phyloP scores from a whole-genome alignment of 2,329 filamentous ascomycete species.

The Phaeomoniella chlamydospora region DNA sequence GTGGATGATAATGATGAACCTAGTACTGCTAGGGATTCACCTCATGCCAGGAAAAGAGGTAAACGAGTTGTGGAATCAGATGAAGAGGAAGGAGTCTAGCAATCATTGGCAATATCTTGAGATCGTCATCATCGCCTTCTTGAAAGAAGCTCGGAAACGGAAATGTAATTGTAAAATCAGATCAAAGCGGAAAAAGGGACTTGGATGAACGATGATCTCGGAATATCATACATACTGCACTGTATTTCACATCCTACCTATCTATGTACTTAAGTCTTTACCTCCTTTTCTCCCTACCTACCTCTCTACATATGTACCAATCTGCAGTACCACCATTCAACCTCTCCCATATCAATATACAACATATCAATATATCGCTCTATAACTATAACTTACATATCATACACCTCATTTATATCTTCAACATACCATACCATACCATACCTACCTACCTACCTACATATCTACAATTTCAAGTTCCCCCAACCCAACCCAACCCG shows the following conservation, averaged over 20 bases:
- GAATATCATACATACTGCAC: background rate
- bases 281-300: too few relatives aligned
- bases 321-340: too few relatives aligned
- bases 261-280: too few relatives aligned
- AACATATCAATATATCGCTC: background rate
- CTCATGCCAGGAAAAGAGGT: conserved; percentile 28
- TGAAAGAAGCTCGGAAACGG: background rate
- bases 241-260: too few relatives aligned
- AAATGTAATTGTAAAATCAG: background rate
- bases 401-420: background rate
- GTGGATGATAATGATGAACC: conserved; percentile 11
- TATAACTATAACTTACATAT: background rate
- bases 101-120: conserved; percentile 3
- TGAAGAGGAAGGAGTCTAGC: conserved; percentile 22
- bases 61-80: conserved; percentile 33
- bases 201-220: background rate
- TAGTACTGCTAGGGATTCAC: conserved; percentile 12
- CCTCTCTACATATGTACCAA: too few relatives aligned
- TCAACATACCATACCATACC: background rate
- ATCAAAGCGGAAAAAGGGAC: background rate
- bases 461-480: background rate
- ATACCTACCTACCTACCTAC: background rate
- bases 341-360: background rate
- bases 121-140: background rate
- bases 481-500: too few relatives aligned